phyloP scores from a whole-genome alignment of 1,284 basidiomycete species.

The Leccinum pallidistipes region DNA sequence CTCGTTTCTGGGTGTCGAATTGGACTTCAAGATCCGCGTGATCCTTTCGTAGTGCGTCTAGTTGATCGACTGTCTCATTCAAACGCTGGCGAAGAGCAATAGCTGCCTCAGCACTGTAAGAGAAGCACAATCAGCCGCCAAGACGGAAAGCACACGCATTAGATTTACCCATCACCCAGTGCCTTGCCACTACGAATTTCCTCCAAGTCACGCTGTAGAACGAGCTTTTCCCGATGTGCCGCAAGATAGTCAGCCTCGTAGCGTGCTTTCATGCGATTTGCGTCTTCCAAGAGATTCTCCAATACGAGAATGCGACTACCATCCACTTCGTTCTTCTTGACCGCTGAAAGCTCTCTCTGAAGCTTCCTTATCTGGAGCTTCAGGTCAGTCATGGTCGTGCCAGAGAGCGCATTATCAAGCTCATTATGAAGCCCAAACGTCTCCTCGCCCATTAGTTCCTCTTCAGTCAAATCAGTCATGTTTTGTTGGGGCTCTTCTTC shows the following conservation, averaged over 20 bases:
- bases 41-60: slow-evolving; percentile 70
- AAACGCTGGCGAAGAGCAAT: slow-evolving; percentile 86
- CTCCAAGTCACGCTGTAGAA: slow-evolving; percentile 82
- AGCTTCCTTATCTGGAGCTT: slow-evolving; percentile 84
- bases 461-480: slow-evolving; percentile 41
- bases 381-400: slow-evolving; percentile 88
- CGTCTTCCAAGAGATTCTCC: slow-evolving; percentile 89
- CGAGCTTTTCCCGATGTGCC: slow-evolving; percentile 81
- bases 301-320: slow-evolving; percentile 76
- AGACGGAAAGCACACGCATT: slow-evolving; percentile 1
- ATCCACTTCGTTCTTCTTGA: slow-evolving; percentile 74
- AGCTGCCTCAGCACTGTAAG: slow-evolving; percentile 74
- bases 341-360: slow-evolving; percentile 78
- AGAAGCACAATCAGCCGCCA: slow-evolving; percentile 8
- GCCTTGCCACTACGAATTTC: slow-evolving; percentile 86
- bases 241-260: slow-evolving; percentile 90
- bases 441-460: slow-evolving; percentile 41
- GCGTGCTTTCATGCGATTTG: slow-evolving; percentile 84
- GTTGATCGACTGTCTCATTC: slow-evolving; percentile 84
- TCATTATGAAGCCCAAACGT: slow-evolving; percentile 75
- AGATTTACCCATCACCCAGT: slow-evolving; percentile 74
- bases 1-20: slow-evolving; percentile 63
- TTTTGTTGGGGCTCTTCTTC: slow-evolving; percentile 24
- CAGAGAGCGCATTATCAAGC: slow-evolving; percentile 80
- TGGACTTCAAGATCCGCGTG: slow-evolving; percentile 74